These are phyloP conservation scores for Aspergillus biplanus DNA, from an alignment of 495 filamentous ascomycete genomes.

Conservation along the genomic window DNA sequence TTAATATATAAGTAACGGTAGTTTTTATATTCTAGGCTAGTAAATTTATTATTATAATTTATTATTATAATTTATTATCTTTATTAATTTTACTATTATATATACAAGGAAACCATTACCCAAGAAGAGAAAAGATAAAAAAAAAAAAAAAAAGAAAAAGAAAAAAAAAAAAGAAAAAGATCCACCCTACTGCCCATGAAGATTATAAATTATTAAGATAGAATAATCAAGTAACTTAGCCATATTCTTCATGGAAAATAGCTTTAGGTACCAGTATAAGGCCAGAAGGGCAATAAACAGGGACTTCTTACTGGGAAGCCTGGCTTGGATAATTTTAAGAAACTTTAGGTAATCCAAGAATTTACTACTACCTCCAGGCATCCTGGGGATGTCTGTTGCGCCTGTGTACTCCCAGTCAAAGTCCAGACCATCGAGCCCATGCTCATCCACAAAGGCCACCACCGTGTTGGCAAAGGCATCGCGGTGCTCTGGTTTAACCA, in stretches of 20 bases:
- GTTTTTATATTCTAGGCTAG: background rate
- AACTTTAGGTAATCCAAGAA: conserved; percentile 18
- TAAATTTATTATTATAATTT: too few relatives aligned
- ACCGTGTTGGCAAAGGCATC: background rate
- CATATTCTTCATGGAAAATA: conserved; percentile 32
- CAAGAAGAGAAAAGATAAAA: conserved; percentile 14
- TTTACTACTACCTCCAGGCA: conserved; percentile 28
- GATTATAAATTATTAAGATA: conserved; percentile 42
- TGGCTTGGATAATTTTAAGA: conserved; percentile 14
- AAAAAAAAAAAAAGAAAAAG: too few relatives aligned
- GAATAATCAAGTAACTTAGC: conserved; percentile 32
- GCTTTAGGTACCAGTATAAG: conserved; percentile 33
- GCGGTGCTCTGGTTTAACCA: conserved; percentile 35
- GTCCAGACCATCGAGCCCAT: conserved; percentile 7
- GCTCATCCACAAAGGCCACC: conserved; percentile 25
- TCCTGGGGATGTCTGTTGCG: conserved; percentile 42
- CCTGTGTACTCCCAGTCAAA: conserved; percentile 6
- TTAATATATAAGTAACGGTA: conserved; percentile 4
- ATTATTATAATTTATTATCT: conserved; percentile 17
- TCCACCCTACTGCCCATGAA: conserved; percentile 30
- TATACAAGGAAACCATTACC: conserved; percentile 22
- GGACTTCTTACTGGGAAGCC: conserved; percentile 7
- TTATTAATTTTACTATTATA: background rate
- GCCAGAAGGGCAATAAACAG: conserved; percentile 20
- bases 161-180: conserved; percentile 19